Conservation (phyloP, 108 stramenopile species). For the Parietichytrium sp. region DNA sequence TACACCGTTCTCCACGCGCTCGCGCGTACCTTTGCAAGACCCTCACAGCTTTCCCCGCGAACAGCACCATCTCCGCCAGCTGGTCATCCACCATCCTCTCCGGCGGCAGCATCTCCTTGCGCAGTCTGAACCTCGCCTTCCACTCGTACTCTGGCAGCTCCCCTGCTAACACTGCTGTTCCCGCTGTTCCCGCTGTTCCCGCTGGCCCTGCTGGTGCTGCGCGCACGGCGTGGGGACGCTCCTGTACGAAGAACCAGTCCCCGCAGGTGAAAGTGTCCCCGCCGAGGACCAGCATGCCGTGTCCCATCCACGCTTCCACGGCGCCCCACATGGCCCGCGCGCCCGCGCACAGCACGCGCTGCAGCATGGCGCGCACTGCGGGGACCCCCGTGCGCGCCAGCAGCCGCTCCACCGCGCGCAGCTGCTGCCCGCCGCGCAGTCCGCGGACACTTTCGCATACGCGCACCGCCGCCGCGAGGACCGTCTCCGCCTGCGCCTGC, state of each 20-base stretch:
- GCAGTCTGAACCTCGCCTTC: constrained; percentile 15
- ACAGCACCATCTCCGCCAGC: constrained; percentile 22
- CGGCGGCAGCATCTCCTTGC: neutral
- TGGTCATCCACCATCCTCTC: neutral
- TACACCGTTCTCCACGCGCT: no score
- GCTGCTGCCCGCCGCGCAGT: neutral
- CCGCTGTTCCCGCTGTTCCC: neutral
- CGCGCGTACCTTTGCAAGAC: no score
- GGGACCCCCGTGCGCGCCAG: neutral
- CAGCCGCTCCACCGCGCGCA: neutral
- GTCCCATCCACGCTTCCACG: neutral
- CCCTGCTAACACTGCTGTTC: neutral
- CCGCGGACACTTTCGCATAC: neutral
- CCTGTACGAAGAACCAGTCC: neutral
- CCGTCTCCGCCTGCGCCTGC: neutral
- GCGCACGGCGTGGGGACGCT: neutral
- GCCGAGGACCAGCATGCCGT: neutral
- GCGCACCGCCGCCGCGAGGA: neutral
- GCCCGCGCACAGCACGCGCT: neutral
- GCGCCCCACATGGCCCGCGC: neutral
- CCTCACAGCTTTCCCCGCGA: neutral
- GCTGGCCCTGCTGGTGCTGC: neutral
- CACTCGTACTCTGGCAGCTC: neutral
- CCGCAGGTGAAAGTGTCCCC: neutral
- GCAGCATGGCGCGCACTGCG: neutral